Conservation (phyloP, 352 stramenopile species). For the Ophiocytium majus region DNA sequence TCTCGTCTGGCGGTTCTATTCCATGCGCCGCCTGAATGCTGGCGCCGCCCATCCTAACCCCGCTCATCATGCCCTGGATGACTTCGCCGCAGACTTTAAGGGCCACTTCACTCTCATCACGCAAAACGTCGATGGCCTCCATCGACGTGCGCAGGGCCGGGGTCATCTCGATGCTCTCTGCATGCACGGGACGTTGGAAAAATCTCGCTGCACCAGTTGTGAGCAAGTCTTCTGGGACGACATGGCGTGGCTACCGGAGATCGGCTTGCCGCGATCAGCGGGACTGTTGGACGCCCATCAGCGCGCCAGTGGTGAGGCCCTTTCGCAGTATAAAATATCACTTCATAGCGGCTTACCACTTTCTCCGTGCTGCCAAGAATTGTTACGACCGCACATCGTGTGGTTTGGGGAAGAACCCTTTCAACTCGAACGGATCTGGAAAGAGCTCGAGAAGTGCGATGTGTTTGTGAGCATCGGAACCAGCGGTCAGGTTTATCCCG, state of each 20-base stretch:
- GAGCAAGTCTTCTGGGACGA: not conserved
- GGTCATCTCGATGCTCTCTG: not conserved
- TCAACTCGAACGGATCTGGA: not conserved
- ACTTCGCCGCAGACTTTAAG: not conserved
- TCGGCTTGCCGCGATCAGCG: too few relatives aligned
- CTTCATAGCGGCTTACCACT: not conserved
- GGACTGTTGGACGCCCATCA: too few relatives aligned
- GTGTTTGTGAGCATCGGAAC: constrained; percentile 2
- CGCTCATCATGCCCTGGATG: not conserved
- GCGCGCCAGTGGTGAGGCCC: not conserved
- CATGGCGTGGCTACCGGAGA: not conserved
- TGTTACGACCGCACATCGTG: not conserved
- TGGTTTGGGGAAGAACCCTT: constrained; percentile 2
- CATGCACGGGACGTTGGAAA: not conserved
- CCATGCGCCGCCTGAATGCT: not conserved
- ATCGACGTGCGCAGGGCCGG: not conserved
- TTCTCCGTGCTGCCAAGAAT: constrained; percentile 3
- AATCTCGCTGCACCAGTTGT: not conserved
- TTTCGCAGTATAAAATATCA: not conserved
- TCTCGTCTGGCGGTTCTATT: constrained; percentile 2
- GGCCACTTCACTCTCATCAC: not conserved
- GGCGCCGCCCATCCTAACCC: not conserved
- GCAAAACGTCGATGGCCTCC: not conserved
- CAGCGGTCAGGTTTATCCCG: constrained; percentile 10
- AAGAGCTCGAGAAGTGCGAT: not conserved